A percentile compares a stretch with the other conserved stretches of the same genome.
Conservation (phyloP, 192 early-diverging fungal species). For the Spizellomyces sp. region DNA sequence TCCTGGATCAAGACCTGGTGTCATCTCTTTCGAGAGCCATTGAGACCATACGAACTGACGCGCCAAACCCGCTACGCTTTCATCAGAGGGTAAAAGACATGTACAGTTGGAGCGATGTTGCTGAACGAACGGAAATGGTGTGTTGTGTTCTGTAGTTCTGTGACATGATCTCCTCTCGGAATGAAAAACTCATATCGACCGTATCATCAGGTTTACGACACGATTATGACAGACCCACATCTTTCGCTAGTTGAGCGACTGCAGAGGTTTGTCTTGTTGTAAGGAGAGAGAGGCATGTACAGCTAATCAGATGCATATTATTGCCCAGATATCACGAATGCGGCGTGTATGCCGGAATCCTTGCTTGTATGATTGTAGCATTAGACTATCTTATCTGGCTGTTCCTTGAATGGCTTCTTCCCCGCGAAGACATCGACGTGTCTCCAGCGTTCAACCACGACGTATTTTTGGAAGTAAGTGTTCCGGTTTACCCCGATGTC, state of each 20-base stretch:
- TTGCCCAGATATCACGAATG: slow-evolving; percentile 50
- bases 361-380: slow-evolving; percentile 88
- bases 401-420: slow-evolving; percentile 82
- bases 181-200: background rate
- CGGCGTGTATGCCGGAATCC: slow-evolving; percentile 87
- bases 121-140: slow-evolving; percentile 83
- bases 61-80: slow-evolving; percentile 55
- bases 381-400: slow-evolving; percentile 80
- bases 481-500: too few species aligned
- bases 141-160: slow-evolving; percentile 7
- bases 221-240: slow-evolving; percentile 65
- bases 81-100: slow-evolving; percentile 86
- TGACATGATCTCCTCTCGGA: slow-evolving; percentile 8
- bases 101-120: slow-evolving; percentile 98
- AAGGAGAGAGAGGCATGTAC: background rate
- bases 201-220: slow-evolving; percentile 66
- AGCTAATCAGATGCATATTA: background rate
- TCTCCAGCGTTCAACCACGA: slow-evolving; percentile 51
- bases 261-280: slow-evolving; percentile 21
- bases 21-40: slow-evolving; percentile 73
- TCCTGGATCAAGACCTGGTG: slow-evolving; percentile 55
- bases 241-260: slow-evolving; percentile 79
- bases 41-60: slow-evolving; percentile 51
- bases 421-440: slow-evolving; percentile 68
- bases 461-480: background rate